Evolutionary conservation across 768 basidiomycete genomes (phyloP), one percentile per base, ranked within the genome.

Genomic region (Phaeotremella skinneri): DNA sequence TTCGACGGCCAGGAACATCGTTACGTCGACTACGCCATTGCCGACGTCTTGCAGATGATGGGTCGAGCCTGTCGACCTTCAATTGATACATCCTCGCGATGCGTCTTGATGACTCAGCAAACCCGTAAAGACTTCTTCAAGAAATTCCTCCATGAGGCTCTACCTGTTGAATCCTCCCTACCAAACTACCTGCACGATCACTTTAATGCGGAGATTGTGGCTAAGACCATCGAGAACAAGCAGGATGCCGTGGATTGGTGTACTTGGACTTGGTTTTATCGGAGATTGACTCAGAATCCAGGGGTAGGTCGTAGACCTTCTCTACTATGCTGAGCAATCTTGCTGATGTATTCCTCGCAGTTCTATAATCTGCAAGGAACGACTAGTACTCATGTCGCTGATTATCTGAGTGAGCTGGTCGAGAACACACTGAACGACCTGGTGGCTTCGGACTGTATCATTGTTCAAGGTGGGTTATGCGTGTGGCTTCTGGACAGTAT

Each of bases 31-130:
- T 97, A 98, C 73, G 92, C 94, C 2, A 91, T 99, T 58, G 94
- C 94, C 83, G 94, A 98, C 68, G 89, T 99, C 4, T 83, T 98
- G 1, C 96, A 98, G 74, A 98, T 99, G 94, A 94, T 98, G 87
- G 96, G 94, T 42, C 85, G 87, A n/a, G 96, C 96, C 0, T 97
- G 93, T 75, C 87, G 93, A 16, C 94, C 96, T 5, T 76, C 79
- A 39, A 85, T 91, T 67, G 96, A 98, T 66, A 86, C 88, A 2
- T 86, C 87, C 58, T 92, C 90, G 67, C 88, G 91, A 14, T 98
- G 94, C 69, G 88, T 99, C 2, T 80, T 97, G 34, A 97, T 99
- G 92, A 91, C 90, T 70, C 94, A 98, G 69, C 90, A 94, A 77
- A 94, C 91, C 0, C 83, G 93, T 32, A 99, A 98, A 78, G 94